A percentile compares a stretch with the other conserved stretches of the same genome.
Conservation (phyloP, 2,329 filamentous ascomycete species). For the Clarireedia homoeocarpa region DNA sequence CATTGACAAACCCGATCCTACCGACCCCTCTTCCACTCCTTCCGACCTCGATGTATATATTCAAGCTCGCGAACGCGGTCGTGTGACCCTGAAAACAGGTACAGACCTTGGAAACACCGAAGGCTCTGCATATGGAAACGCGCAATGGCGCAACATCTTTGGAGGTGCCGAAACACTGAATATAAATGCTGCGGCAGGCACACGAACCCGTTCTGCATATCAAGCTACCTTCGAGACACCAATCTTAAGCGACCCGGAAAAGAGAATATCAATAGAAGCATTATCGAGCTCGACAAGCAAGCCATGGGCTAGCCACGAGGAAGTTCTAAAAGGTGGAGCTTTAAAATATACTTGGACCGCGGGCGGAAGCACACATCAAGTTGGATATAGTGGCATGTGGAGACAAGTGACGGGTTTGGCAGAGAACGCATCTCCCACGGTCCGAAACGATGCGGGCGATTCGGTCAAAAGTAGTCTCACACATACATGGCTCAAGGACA, state of each 20-base stretch:
- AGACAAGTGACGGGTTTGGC: slow-evolving; percentile 77
- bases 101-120: slow-evolving; percentile 92
- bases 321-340: slow-evolving; percentile 71
- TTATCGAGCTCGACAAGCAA: slow-evolving; percentile 81
- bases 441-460: slow-evolving; percentile 82
- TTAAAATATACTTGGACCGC: slow-evolving; percentile 70
- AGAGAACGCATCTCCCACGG: slow-evolving; percentile 67
- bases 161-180: slow-evolving; percentile 88
- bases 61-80: slow-evolving; percentile 68
- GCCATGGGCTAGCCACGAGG: slow-evolving; percentile 89
- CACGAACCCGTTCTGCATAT: slow-evolving; percentile 85
- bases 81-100: slow-evolving; percentile 84
- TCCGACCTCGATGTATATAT: slow-evolving; percentile 79
- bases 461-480: slow-evolving; percentile 81
- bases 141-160: slow-evolving; percentile 84
- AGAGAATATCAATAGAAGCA: slow-evolving; percentile 70
- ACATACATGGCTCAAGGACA: slow-evolving; percentile 73
- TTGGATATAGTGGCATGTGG: slow-evolving; percentile 79
- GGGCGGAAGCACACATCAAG: slow-evolving; percentile 57
- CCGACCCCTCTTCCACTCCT: slow-evolving; percentile 60
- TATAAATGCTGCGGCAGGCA: slow-evolving; percentile 80
- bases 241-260: slow-evolving; percentile 74
- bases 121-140: slow-evolving; percentile 84
- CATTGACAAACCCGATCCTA: slow-evolving; percentile 65
- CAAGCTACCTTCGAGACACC: slow-evolving; percentile 79